These are phyloP conservation scores for Talaromyces sp. DNA, from an alignment of 2,329 filamentous ascomycete genomes.

Conservation along the genomic window DNA sequence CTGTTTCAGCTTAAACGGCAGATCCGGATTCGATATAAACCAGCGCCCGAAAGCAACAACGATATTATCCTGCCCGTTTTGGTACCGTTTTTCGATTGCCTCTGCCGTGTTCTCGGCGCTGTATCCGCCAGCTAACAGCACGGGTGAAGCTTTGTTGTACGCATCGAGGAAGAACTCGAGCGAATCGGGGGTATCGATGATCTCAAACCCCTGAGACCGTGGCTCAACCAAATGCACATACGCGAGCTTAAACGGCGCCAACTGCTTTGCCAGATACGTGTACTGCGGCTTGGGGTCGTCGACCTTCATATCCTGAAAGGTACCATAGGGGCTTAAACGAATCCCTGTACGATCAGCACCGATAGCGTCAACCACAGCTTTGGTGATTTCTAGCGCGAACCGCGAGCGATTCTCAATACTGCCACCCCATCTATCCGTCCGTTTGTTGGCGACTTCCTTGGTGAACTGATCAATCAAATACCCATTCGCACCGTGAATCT, in stretches of 20 bases:
- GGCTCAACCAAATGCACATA: slow-evolving; percentile 8
- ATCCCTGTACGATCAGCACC: slow-evolving; percentile 39
- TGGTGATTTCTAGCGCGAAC: slow-evolving; percentile 49
- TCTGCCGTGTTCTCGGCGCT: not conserved
- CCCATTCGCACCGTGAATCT: slow-evolving; percentile 45
- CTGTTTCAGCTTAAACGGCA: slow-evolving; percentile 17
- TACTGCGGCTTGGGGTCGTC: slow-evolving; percentile 54
- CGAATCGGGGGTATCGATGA: not conserved
- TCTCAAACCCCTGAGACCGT: not conserved
- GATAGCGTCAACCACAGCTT: slow-evolving; percentile 34
- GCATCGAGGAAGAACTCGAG: slow-evolving; percentile 6
- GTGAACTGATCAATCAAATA: slow-evolving; percentile 49
- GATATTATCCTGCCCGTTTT: not conserved
- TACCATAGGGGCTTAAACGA: slow-evolving; percentile 36
- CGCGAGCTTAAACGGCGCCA: not conserved
- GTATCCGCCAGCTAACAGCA: slow-evolving; percentile 5
- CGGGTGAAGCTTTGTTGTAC: not conserved
- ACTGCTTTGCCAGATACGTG: slow-evolving; percentile 4
- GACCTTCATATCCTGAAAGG: slow-evolving; percentile 44
- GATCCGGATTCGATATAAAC: slow-evolving; percentile 23
- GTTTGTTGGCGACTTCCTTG: slow-evolving; percentile 41
- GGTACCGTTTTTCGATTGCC: slow-evolving; percentile 14
- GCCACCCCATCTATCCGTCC: slow-evolving; percentile 47
- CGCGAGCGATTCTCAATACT: slow-evolving; percentile 46
- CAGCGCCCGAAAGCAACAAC: slow-evolving; percentile 30